Conservation (phyloP, 805 yeast species). For the Peterozyma toletana region DNA sequence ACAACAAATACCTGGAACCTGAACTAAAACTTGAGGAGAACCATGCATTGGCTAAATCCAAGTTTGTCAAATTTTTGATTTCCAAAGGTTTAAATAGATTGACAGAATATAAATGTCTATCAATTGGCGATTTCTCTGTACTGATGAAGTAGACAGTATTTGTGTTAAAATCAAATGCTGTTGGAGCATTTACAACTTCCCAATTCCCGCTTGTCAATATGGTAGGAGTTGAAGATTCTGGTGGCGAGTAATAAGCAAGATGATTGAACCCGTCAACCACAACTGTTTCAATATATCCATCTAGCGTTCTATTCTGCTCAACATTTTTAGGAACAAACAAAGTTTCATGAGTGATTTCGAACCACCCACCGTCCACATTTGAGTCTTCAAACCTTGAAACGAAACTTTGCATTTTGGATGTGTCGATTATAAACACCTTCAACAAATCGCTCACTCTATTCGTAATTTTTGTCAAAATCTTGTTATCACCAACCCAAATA, state of each 20-base stretch:
- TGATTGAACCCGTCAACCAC: conserved; percentile 61
- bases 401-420: conserved; percentile 24
- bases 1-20: conserved; percentile 65
- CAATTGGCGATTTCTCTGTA: conserved; percentile 72
- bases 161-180: conserved; percentile 47
- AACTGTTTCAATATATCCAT: conserved; percentile 79
- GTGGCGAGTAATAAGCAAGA: conserved; percentile 78
- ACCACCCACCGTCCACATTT: conserved; percentile 55
- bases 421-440: conserved; percentile 48
- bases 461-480: conserved; percentile 48
- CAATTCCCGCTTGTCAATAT: conserved; percentile 72
- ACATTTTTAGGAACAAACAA: conserved; percentile 46
- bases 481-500: conserved; percentile 55
- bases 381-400: conserved; percentile 42
- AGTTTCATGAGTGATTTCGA: conserved; percentile 66
- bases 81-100: conserved; percentile 39
- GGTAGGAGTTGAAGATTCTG: conserved; percentile 43
- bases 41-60: conserved; percentile 48
- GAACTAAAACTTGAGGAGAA: conserved; percentile 69
- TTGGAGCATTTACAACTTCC: conserved; percentile 81
- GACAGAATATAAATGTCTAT: conserved; percentile 76
- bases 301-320: conserved; percentile 31
- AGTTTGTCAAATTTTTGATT: conserved; percentile 33
- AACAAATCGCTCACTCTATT: conserved; percentile 63
- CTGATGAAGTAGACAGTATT: conserved; percentile 60